Conservation (phyloP, 2,329 filamentous ascomycete genomes). For the Ophiostoma piceae region DNA sequence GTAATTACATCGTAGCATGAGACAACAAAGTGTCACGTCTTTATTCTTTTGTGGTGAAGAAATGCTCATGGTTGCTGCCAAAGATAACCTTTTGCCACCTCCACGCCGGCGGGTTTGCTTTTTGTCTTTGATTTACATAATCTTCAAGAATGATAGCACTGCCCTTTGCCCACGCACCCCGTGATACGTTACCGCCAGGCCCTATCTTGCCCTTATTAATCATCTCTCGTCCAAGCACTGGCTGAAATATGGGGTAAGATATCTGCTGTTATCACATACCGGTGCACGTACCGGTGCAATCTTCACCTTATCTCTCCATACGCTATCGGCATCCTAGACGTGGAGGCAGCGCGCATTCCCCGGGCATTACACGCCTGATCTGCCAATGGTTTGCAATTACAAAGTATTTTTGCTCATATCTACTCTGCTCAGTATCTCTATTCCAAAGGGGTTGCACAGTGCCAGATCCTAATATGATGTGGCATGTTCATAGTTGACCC, state of each 20-base stretch:
- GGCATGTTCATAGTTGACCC: not conserved
- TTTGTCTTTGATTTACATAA: constrained; percentile 1
- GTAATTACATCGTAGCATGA: too few species aligned
- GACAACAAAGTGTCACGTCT: not conserved
- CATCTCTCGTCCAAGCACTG: not conserved
- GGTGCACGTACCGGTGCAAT: not conserved
- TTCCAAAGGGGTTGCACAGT: not conserved
- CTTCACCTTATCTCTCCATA: not conserved
- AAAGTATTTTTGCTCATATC: too few species aligned
- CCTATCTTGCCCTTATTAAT: not conserved
- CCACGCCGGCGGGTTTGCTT: not conserved
- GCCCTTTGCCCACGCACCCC: not conserved
- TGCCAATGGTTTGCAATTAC: not conserved
- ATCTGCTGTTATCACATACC: not conserved
- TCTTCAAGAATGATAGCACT: not conserved
- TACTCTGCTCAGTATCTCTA: too few species aligned
- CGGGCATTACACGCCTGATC: not conserved
- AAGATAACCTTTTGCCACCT: not conserved
- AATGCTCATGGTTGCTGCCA: not conserved
- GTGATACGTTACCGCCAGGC: not conserved
- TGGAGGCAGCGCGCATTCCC: not conserved
- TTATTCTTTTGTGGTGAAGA: not conserved
- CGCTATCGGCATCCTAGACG: not conserved
- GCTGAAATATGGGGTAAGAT: constrained; percentile 1
- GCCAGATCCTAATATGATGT: not conserved